Percentiles rank a stretch among this genome's conserved stretches.
phyloP scores from a whole-genome alignment of 228 moss, liverwort and hornwort species.

The Sphagnum magellanicum region DNA sequence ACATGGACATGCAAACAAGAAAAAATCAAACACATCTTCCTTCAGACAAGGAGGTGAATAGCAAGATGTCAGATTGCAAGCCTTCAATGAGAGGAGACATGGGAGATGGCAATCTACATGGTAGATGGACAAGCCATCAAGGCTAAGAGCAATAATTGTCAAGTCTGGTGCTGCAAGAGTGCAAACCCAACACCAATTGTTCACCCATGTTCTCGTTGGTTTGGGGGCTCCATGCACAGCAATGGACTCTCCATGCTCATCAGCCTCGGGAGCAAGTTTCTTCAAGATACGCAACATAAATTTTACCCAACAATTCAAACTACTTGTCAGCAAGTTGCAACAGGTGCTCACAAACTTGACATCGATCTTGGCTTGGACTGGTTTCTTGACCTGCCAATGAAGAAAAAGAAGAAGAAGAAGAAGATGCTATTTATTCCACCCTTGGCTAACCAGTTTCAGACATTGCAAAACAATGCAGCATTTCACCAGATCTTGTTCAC shows the following conservation, averaged over 20 bases:
- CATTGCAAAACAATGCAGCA: too few species aligned
- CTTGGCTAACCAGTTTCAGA: too few species aligned
- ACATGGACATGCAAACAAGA: too few species aligned
- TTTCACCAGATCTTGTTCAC: too few species aligned
- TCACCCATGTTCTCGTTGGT: constrained; percentile 34
- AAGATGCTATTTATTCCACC: too few species aligned
- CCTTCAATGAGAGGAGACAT: too few species aligned
- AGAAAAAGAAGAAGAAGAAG: too few species aligned
- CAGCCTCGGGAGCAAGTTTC: constrained; percentile 10
- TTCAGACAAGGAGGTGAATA: too few species aligned
- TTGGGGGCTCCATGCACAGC: constrained; percentile 2
- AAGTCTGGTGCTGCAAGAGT: constrained; percentile 84
- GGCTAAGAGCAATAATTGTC: constrained; percentile 58
- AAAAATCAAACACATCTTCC: too few species aligned
- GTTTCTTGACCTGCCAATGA: constrained; percentile 25
- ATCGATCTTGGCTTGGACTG: constrained; percentile 70
- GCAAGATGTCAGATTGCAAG: too few species aligned
- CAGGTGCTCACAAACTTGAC: constrained; percentile 72
- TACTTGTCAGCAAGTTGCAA: constrained; percentile 67
- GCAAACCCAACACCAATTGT: constrained; percentile 71
- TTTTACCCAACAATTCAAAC: constrained; percentile 72
- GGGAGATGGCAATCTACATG: constrained; percentile 17
- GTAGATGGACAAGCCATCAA: constrained; percentile 56
- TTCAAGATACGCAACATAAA: constrained; percentile 52
- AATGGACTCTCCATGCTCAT: constrained; percentile 16